Evolutionary conservation across 148 eudicot species (phyloP).

Genomic region (Nyssa sinensis): DNA sequence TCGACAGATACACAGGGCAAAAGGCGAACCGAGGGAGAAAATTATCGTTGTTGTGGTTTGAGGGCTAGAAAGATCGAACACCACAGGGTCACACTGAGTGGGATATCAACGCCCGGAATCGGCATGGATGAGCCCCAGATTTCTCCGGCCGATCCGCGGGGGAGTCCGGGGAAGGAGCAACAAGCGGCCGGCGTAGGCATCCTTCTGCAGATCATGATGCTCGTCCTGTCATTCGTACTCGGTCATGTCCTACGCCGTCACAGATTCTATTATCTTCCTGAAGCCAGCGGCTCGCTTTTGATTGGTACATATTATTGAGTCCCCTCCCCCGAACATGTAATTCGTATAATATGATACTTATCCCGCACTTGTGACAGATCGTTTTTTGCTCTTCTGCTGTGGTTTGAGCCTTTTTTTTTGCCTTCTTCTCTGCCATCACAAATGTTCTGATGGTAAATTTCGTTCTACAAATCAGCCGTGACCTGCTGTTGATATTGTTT

Average conservation of each 20-base stretch:
- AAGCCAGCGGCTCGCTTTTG: conserved; percentile 96
- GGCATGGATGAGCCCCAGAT: conserved; percentile 52
- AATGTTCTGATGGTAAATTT: not conserved
- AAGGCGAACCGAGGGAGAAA: too few relatives aligned
- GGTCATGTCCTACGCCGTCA: conserved; percentile 98
- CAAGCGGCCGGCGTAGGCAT: conserved; percentile 98
- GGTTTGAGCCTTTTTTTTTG: not conserved
- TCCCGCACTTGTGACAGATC: too few relatives aligned
- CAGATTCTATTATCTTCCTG: conserved; percentile 89
- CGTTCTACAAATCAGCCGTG: not conserved
- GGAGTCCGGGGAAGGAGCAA: conserved; percentile 75
- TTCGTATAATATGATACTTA: not conserved
- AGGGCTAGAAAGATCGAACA: too few relatives aligned
- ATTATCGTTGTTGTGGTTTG: too few relatives aligned
- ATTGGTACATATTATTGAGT: conserved; percentile 45
- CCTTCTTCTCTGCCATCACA: not conserved
- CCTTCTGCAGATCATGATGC: conserved; percentile 83
- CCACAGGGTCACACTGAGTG: too few relatives aligned
- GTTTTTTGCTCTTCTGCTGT: too few relatives aligned
- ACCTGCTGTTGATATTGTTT: conserved; percentile 13
- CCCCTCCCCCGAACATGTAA: not conserved
- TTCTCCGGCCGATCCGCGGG: conserved; percentile 60
- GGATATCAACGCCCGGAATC: not conserved
- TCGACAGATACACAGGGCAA: too few relatives aligned
- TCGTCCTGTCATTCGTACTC: conserved; percentile 81